Evolutionary conservation across 2,329 filamentous ascomycete genomes (phyloP), one percentile per base, ranked within the genome.

Genomic region (Colletotrichum filicis): DNA sequence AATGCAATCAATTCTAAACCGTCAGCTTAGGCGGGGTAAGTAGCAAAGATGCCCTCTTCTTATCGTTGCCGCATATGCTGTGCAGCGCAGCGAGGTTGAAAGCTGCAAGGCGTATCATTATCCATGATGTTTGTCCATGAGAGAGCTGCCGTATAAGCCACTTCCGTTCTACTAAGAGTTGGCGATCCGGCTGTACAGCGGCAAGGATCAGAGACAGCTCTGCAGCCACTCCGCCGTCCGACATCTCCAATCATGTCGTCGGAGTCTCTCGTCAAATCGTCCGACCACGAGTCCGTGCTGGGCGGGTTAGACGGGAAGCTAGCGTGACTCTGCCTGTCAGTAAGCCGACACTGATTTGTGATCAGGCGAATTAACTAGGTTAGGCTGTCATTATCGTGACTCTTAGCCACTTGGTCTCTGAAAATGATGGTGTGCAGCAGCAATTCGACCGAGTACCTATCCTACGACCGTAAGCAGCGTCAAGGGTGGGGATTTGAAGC

Each of bases 11-110:
- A 70, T 56, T 73, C n/a, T 52, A 28, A 65, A 70, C 70, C 16
- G 70, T 65, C 59, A 70, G 66, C 70, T 65, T 65, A 52, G 42
- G 66, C 60, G 55, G 55, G 60, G 66, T 37, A 49, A 62, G 42
- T 19, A 37, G 60, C 30, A 32, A 65, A 64, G 60, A 70, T 59
- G 8, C 12, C 66, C 61, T 35, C 60, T 62, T 66, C 42, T 65
- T 56, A 65, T 69, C 60, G 19, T 32, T 32, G 35, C 60, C 35
- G 46, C 55, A 35, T 57, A 63, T 37, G 32, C 19, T 46, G 30
- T 37, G 46, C 22, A 32, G 42, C 24, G 4, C 22, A 26, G 30
- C n/a, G 42, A 49, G 42, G 42, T 9, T 46, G 59, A 56, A 64
- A 55, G 46, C 70, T 61, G 60, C 37, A 28, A 42, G 61, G 37